Base-by-base conservation (phyloP, 2,329 filamentous ascomycete genomes). In the Fusarium tupiense region DNA sequence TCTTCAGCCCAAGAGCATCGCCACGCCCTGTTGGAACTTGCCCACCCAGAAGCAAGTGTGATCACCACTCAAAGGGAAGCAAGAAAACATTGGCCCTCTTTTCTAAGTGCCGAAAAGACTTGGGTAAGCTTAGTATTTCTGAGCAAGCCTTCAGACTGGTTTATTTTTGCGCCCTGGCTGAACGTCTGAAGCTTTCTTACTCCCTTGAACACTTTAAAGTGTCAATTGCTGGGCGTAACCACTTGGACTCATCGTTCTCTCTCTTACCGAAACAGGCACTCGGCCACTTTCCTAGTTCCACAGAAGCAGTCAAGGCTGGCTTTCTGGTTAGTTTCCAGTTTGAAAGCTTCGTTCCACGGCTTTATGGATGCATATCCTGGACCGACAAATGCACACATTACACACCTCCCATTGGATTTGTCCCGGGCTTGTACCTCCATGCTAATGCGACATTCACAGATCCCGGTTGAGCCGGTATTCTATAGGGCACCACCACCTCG, bases 1-100 rank as follows among this genome's bases (percentile, higher is more conserved):
- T 38, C 67, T 72, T 78, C 76, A 78, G 76, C 76, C 76, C 65
- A 71, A 61, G 63, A 60, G 68, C 66, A 78, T 77, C 72, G 59
- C 67, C 62, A 68, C 54, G 67, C 64, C 67, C 61, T 53, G 40
- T 31, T 56, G 14, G 35, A 56, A 41, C 52, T 56, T 72, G 65
- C 64, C 71, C 69, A 54, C 53, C 31, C 62, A 63, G 47, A 50
- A 24, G 37, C 56, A 53, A 61, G 60, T 59, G 60, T 58, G 59
- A 61, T 72, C 71, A 50, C 47, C 26, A 44, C n/a, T 24, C 43
- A n/a, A 31, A 17, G 7, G 20, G 22, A 17, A 29, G 20, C 20
- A 31, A 50, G 47, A 33, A 50, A 35, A 24, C 49, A 6, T 52
- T 35, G 49, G 22, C 33, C n/a, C 22, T 24, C 17, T 52, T 52